These are phyloP conservation scores for Lactarius hengduanensis DNA, from an alignment of 768 basidiomycete genomes.

Conservation along the genomic window DNA sequence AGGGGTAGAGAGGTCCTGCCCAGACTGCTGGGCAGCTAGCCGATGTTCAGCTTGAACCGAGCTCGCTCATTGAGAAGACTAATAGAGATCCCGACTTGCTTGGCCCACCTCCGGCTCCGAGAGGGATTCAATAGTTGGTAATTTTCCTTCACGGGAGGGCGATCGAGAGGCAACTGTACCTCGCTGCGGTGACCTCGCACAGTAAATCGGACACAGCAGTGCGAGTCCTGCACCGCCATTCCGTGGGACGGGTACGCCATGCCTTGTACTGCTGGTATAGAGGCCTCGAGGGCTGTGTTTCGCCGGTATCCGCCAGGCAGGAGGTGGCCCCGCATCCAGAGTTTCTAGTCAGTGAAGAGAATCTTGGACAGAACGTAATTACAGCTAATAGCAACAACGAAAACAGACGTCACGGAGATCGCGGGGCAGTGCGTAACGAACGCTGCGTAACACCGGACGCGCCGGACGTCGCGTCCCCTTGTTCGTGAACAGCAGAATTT, in stretches of 20 bases:
- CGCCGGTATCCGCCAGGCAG: neutral
- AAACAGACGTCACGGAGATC: slow-evolving; percentile 51
- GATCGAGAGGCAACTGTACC: slow-evolving; percentile 48
- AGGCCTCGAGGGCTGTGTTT: neutral
- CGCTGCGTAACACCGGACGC: slow-evolving; percentile 39
- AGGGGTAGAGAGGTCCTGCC: neutral
- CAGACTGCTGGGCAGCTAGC: slow-evolving; percentile 45
- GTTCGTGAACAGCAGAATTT: neutral
- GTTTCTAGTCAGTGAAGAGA: slow-evolving; percentile 32
- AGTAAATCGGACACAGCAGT: slow-evolving; percentile 50
- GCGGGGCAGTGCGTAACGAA: slow-evolving; percentile 34
- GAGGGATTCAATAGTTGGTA: slow-evolving; percentile 53
- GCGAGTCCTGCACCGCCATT: slow-evolving; percentile 48
- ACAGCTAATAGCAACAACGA: slow-evolving; percentile 13
- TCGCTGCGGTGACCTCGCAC: slow-evolving; percentile 51
- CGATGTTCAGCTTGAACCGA: slow-evolving; percentile 57
- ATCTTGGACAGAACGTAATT: neutral
- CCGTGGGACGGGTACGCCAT: slow-evolving; percentile 45
- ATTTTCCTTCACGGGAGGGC: slow-evolving; percentile 44
- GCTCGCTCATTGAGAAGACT: slow-evolving; percentile 43
- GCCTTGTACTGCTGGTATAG: slow-evolving; percentile 49
- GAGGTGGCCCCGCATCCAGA: neutral
- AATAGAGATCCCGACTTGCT: slow-evolving; percentile 36
- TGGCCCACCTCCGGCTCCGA: slow-evolving; percentile 55
- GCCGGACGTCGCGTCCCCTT: neutral